Evolutionary conservation across 1,284 basidiomycete genomes (phyloP).

Genomic region (Pisolithus thermaeus): DNA sequence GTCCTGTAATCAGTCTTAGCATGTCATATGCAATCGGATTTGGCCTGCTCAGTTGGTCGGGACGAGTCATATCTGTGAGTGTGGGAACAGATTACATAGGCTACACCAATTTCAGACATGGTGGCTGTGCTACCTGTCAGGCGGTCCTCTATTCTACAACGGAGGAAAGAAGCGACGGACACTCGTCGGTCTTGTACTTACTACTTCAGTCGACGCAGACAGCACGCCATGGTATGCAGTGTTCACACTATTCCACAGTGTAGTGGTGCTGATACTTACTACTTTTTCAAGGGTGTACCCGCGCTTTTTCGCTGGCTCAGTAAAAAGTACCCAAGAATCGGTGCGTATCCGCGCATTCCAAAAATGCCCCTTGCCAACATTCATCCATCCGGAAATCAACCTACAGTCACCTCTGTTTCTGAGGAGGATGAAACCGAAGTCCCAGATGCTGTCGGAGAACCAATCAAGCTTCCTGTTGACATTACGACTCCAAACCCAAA

Average conservation of each 20-base stretch:
- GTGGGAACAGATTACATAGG: conserved; percentile 26
- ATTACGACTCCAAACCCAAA: conserved; percentile 92
- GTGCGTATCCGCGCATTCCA: conserved; percentile 37
- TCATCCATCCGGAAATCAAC: conserved; percentile 1
- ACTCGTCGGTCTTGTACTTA: not conserved
- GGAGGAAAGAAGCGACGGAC: not conserved
- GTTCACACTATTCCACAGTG: too few relatives aligned
- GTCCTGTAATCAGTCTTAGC: not conserved
- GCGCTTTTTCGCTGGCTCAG: conserved; percentile 93
- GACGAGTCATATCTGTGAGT: conserved; percentile 9
- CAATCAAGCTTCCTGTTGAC: conserved; percentile 75
- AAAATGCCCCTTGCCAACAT: not conserved
- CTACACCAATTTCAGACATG: conserved; percentile 1
- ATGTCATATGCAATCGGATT: not conserved
- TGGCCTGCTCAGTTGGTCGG: not conserved
- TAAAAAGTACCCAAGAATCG: conserved; percentile 95
- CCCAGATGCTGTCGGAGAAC: conserved; percentile 61
- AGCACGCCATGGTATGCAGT: conserved; percentile 16
- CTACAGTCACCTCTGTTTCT: conserved; percentile 65
- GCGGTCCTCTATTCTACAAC: not conserved
- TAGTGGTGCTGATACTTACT: not conserved
- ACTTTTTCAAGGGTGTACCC: conserved; percentile 72
- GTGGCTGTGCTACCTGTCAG: conserved; percentile 4
- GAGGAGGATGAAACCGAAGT: conserved; percentile 79
- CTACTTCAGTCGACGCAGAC: not conserved